These are phyloP conservation scores for Macrolepiota fuliginosa DNA, from an alignment of 768 basidiomycete species.

Conservation along the genomic window DNA sequence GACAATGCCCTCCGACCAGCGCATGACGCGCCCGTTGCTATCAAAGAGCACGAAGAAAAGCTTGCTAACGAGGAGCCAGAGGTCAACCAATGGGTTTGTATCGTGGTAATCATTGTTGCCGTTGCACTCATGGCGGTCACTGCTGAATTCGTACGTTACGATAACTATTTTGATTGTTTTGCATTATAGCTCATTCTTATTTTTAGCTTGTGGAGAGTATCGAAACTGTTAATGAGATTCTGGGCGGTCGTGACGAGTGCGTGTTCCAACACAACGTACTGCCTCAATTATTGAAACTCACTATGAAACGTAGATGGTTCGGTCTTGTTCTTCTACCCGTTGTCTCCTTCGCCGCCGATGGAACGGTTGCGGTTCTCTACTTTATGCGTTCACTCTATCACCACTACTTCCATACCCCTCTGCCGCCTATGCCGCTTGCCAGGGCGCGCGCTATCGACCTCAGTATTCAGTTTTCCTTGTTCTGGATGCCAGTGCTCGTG, in stretches of 20 bases:
- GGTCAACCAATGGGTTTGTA: constrained; percentile 62
- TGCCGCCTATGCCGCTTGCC: constrained; percentile 56
- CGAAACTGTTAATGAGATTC: constrained; percentile 44
- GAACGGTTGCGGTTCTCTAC: constrained; percentile 54
- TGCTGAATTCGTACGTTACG: constrained; percentile 59
- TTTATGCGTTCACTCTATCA: constrained; percentile 46
- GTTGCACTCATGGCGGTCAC: constrained; percentile 66
- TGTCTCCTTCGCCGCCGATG: constrained; percentile 74
- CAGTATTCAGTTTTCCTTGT: constrained; percentile 73
- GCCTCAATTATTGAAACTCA: neutral
- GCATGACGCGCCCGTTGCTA: constrained; percentile 42
- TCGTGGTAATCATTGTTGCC: constrained; percentile 47
- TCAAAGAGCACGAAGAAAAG: constrained; percentile 36
- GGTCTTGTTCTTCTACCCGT: constrained; percentile 71
- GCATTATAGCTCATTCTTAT: neutral
- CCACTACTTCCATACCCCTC: constrained; percentile 36
- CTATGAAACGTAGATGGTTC: constrained; percentile 52
- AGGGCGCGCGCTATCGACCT: constrained; percentile 72
- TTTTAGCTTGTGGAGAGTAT: constrained; percentile 63
- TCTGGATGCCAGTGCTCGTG: constrained; percentile 77
- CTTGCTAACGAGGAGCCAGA: constrained; percentile 44
- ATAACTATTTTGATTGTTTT: neutral
- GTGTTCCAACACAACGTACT: constrained; percentile 11
- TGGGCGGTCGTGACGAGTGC: constrained; percentile 52
- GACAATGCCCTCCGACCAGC: constrained; percentile 40